These are phyloP conservation scores for Cephaloascus fragrans DNA, from an alignment of 805 yeast genomes.

Conservation along the genomic window DNA sequence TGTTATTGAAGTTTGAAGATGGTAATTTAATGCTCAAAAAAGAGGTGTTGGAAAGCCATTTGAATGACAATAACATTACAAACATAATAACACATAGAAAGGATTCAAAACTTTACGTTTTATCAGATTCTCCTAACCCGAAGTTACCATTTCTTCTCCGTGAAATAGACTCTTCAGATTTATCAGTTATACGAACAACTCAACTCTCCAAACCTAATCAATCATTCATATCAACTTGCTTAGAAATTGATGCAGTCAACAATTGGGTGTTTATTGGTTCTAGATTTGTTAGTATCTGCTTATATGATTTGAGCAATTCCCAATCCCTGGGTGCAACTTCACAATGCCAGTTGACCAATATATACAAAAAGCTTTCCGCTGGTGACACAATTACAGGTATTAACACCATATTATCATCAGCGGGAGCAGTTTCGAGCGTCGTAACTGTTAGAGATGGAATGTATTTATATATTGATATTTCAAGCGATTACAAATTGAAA, in stretches of 20 bases:
- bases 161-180: slow-evolving; percentile 19
- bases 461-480: slow-evolving; percentile 30
- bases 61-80: slow-evolving; percentile 32
- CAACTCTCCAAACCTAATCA: slow-evolving; percentile 29
- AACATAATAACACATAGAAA: slow-evolving; percentile 31
- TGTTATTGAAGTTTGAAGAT: slow-evolving; percentile 30
- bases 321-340: slow-evolving; percentile 9
- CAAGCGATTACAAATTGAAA: slow-evolving; percentile 6
- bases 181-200: slow-evolving; percentile 17
- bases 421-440: slow-evolving; percentile 14
- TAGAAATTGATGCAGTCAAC: slow-evolving; percentile 27
- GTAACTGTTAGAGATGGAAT: slow-evolving; percentile 62
- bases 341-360: slow-evolving; percentile 12
- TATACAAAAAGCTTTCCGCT: slow-evolving; percentile 39
- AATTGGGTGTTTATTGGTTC: slow-evolving; percentile 55
- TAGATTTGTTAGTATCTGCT: slow-evolving; percentile 55
- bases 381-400: slow-evolving; percentile 67
- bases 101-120: slow-evolving; percentile 19
- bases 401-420: slow-evolving; percentile 19
- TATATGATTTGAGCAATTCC: slow-evolving; percentile 29
- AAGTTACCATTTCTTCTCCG: slow-evolving; percentile 38
- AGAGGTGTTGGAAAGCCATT: slow-evolving; percentile 14
- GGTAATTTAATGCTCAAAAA: slow-evolving; percentile 15
- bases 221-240: slow-evolving; percentile 51
- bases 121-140: slow-evolving; percentile 65